A percentile compares a stretch with the other conserved stretches of the same genome.
phyloP scores from a whole-genome alignment of 805 yeast genomes.

The Grigorovia humatica region DNA sequence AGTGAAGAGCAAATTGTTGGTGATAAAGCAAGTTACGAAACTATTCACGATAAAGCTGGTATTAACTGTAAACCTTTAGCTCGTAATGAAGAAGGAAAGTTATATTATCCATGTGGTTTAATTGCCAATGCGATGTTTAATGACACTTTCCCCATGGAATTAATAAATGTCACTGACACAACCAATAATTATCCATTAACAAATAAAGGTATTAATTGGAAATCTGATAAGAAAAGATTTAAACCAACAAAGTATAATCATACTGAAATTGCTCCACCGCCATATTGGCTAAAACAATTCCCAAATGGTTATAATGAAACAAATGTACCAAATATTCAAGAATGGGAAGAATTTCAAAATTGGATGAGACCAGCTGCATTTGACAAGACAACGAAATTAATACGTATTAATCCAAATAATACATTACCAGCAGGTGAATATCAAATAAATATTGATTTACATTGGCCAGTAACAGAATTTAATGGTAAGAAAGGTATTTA shows the following conservation, averaged over 20 bases:
- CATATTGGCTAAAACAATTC: slow-evolving; percentile 69
- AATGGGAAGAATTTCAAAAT: slow-evolving; percentile 80
- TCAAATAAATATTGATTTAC: slow-evolving; percentile 56
- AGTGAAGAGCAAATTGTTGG: slow-evolving; percentile 84
- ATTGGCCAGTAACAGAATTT: slow-evolving; percentile 66
- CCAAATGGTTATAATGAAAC: slow-evolving; percentile 85
- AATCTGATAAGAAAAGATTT: slow-evolving; percentile 60
- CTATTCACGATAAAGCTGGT: slow-evolving; percentile 40
- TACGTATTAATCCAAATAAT: slow-evolving; percentile 51
- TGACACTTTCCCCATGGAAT: slow-evolving; percentile 55
- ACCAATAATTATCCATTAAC: slow-evolving; percentile 29
- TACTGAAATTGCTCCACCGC: slow-evolving; percentile 81
- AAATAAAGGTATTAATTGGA: slow-evolving; percentile 71
- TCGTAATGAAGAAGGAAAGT: slow-evolving; percentile 40
- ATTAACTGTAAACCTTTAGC: slow-evolving; percentile 58
- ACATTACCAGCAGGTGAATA: slow-evolving; percentile 48
- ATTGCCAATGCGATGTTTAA: slow-evolving; percentile 90
- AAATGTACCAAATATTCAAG: slow-evolving; percentile 65
- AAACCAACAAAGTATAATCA: slow-evolving; percentile 61
- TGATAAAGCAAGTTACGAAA: slow-evolving; percentile 44
- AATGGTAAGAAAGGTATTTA: slow-evolving; percentile 59
- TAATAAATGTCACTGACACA: slow-evolving; percentile 29
- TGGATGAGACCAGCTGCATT: slow-evolving; percentile 93
- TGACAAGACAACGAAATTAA: slow-evolving; percentile 55
- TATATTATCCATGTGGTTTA: slow-evolving; percentile 88